phyloP scores from a whole-genome alignment of 2,329 filamentous ascomycete genomes.

The Arthroderma sp. region DNA sequence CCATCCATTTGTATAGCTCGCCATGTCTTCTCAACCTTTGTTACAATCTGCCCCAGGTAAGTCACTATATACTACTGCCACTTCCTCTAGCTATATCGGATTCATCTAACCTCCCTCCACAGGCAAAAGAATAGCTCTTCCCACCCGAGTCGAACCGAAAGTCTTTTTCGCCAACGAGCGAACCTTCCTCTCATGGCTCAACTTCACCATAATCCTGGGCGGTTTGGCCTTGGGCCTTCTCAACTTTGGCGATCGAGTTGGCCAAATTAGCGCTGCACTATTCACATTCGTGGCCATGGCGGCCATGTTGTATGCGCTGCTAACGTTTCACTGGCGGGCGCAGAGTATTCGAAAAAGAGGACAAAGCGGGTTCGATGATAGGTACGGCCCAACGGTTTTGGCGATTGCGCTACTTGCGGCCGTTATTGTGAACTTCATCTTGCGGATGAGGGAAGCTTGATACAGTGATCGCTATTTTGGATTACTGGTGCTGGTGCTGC shows the following conservation, averaged over 20 bases:
- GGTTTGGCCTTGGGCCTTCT: conserved; percentile 92
- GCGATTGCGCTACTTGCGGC: conserved; percentile 75
- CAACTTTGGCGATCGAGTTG: conserved; percentile 91
- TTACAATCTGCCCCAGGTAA: conserved; percentile 85
- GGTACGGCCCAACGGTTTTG: conserved; percentile 82
- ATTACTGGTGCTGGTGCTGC: background rate
- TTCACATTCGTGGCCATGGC: conserved; percentile 92
- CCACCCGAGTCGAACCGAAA: conserved; percentile 95
- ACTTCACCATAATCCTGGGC: conserved; percentile 97
- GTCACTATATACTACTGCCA: conserved; percentile 14
- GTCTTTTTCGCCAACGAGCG: conserved; percentile 99
- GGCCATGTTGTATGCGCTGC: conserved; percentile 86
- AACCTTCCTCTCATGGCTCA: conserved; percentile 98
- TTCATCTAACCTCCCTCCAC: conserved; percentile 6
- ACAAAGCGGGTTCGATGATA: conserved; percentile 91
- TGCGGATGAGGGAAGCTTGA: conserved; percentile 40
- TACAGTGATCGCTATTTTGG: background rate
- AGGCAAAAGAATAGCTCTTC: conserved; percentile 98
- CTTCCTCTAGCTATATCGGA: conserved; percentile 1
- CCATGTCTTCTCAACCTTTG: conserved; percentile 92
- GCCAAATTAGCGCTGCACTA: conserved; percentile 83
- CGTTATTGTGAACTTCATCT: conserved; percentile 89
- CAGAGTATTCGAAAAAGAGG: conserved; percentile 82
- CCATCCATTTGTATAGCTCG: conserved; percentile 14
- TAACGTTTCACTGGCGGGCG: conserved; percentile 95